Evolutionary conservation across 805 yeast species (phyloP).

Genomic region (Priceomyces fermenticarens): DNA sequence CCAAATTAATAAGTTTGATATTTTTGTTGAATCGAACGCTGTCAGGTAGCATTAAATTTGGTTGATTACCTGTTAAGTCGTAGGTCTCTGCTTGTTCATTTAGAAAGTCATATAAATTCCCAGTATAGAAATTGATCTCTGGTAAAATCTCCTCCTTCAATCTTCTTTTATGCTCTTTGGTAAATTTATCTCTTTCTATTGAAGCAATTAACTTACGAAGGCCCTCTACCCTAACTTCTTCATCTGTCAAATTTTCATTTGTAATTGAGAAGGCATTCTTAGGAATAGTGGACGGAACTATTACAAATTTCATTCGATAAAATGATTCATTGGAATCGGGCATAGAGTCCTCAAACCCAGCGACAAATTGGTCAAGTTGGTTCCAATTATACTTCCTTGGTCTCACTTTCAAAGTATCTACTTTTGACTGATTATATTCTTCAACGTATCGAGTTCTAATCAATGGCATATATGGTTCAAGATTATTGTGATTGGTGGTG

Average conservation of each 20-base stretch:
- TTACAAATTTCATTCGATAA: constrained; percentile 77
- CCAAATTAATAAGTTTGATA: constrained; percentile 51
- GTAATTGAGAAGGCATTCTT: constrained; percentile 46
- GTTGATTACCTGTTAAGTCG: constrained; percentile 34
- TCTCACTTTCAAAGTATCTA: constrained; percentile 53
- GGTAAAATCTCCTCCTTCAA: constrained; percentile 55
- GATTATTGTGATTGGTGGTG: constrained; percentile 8
- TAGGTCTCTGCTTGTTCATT: constrained; percentile 43
- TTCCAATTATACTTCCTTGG: constrained; percentile 79
- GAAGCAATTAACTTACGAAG: constrained; percentile 62
- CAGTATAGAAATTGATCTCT: constrained; percentile 84
- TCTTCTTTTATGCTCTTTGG: constrained; percentile 19
- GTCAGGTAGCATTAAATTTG: constrained; percentile 31
- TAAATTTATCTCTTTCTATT: constrained; percentile 56
- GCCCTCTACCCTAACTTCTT: constrained; percentile 93
- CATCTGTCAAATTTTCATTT: constrained; percentile 68
- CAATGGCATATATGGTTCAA: constrained; percentile 28
- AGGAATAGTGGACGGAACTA: constrained; percentile 75
- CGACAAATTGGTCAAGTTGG: constrained; percentile 82
- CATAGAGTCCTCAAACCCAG: constrained; percentile 80
- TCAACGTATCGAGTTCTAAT: constrained; percentile 79
- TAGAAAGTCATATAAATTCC: constrained; percentile 69
- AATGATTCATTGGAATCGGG: constrained; percentile 51
- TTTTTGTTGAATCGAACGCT: constrained; percentile 44
- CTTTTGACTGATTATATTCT: constrained; percentile 54